These are phyloP conservation scores for Didymella lethalis DNA, from an alignment of 2,329 filamentous ascomycete species.

Conservation along the genomic window DNA sequence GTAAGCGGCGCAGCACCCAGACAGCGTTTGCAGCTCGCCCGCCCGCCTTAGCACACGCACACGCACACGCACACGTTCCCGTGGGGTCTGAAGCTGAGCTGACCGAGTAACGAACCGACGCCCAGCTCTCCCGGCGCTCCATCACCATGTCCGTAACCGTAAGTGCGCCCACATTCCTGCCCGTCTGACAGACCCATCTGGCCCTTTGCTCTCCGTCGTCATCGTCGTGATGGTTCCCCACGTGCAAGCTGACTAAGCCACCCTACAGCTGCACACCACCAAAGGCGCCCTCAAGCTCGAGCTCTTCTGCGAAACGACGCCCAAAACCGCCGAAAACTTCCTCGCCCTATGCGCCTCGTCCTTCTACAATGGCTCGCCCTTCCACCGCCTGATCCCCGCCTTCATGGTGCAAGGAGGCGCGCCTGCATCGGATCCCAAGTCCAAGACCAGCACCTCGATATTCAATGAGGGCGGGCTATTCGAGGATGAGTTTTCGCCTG, in stretches of 20 bases:
- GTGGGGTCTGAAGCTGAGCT: slow-evolving; percentile 22
- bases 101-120: slow-evolving; percentile 3
- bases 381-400: slow-evolving; percentile 79
- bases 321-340: slow-evolving; percentile 93
- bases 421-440: slow-evolving; percentile 57
- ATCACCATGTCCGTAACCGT: slow-evolving; percentile 59
- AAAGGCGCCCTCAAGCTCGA: slow-evolving; percentile 93
- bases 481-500: slow-evolving; percentile 80
- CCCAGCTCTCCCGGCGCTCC: slow-evolving; percentile 9
- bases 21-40: background rate
- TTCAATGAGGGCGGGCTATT: slow-evolving; percentile 67
- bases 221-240: background rate
- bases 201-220: background rate
- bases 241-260: slow-evolving; percentile 10
- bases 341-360: slow-evolving; percentile 82
- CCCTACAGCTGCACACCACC: slow-evolving; percentile 76
- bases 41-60: background rate
- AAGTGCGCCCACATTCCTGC: slow-evolving; percentile 23
- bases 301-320: slow-evolving; percentile 93
- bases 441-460: slow-evolving; percentile 75
- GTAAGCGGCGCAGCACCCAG: slow-evolving; percentile 16
- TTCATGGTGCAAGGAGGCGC: slow-evolving; percentile 85
- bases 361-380: slow-evolving; percentile 77
- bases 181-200: slow-evolving; percentile 11
- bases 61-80: slow-evolving; percentile 9